These are phyloP conservation scores for Globisporangium cylindrosporum DNA, from an alignment of 352 stramenopile genomes.

Conservation along the genomic window DNA sequence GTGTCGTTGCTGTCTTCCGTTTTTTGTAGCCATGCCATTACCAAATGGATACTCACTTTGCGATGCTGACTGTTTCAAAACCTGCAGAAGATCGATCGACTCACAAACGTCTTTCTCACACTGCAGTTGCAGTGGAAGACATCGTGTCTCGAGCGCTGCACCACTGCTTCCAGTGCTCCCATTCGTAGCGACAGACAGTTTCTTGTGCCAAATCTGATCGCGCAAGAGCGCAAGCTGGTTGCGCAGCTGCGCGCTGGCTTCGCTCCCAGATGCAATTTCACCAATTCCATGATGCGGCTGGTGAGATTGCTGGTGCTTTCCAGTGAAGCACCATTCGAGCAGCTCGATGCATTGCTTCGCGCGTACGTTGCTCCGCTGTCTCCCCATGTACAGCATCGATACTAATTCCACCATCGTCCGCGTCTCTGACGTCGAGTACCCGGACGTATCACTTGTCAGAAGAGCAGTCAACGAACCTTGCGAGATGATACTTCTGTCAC, in stretches of 20 bases:
- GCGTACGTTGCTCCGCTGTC: conserved; percentile 20
- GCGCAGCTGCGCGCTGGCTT: conserved; percentile 4
- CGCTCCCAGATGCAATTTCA: neutral
- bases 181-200: conserved; percentile 13
- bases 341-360: conserved; percentile 31
- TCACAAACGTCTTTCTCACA: neutral
- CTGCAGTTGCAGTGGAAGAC: conserved; percentile 11
- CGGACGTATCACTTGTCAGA: neutral
- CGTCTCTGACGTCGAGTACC: conserved; percentile 8
- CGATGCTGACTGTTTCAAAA: neutral
- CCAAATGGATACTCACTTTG: no score
- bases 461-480: neutral
- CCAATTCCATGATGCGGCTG: conserved; percentile 1
- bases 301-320: neutral
- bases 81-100: neutral
- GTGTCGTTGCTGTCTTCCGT: neutral
- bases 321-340: conserved; percentile 30
- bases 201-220: conserved; percentile 16
- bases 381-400: conserved; percentile 32
- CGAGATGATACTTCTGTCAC: conserved; percentile 4
- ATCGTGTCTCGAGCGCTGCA: neutral
- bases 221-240: conserved; percentile 23
- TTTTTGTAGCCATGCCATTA: neutral
- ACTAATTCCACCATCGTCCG: conserved; percentile 25
- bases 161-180: neutral